Evolutionary conservation across 2,329 filamentous ascomycete genomes (phyloP), one percentile per base, ranked within the genome.

Genomic region (Apiospora hydei): DNA sequence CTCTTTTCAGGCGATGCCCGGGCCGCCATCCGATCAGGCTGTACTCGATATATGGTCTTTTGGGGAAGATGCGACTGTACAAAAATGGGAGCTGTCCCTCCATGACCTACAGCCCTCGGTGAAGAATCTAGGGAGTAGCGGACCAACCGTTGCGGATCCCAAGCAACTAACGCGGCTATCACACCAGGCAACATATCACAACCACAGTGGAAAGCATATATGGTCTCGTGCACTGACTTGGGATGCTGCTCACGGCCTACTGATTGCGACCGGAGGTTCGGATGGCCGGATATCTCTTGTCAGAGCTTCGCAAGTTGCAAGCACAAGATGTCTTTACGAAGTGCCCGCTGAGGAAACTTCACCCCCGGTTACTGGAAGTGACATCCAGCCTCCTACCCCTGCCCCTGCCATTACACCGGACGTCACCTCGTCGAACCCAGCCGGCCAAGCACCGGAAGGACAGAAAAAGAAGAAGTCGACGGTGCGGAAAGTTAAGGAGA

Each of bases 151-250:
- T 8, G 41, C 71, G 10, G 57, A 64, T 13, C 57, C 57, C 10
- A 64, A 64, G 7, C 30, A 64, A 18, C 41, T 67, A 16, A 80
- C 77, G 0, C 81, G 75, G 7, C 80, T 94, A 61, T 81, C 81
- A 16, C 88, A 93, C 69, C 78, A 86, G 1, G 84, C 86, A 1
- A 89, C 87, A 10, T 88, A 90, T 69, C 85, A 88, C 3, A 88
- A 90, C 73, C 95, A 98, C 79, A 87, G 85, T 46, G 96, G 96
- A 8, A 99, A 98, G 81, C 95, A 98, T 79, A 91, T 98, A 8
- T 98, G 96, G 95, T 91, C 95, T 0, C 86, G 91, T 49, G 89
- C 89, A 16, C 76, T 81, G 2, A 71, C 71, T 41, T 72, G 75
- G 72, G 83, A 72, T 70, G 76, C 78, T 1, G 76, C 79, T 0